Evolutionary conservation across 164 flowering plant species (phyloP).

Genomic region (Piper longum): DNA sequence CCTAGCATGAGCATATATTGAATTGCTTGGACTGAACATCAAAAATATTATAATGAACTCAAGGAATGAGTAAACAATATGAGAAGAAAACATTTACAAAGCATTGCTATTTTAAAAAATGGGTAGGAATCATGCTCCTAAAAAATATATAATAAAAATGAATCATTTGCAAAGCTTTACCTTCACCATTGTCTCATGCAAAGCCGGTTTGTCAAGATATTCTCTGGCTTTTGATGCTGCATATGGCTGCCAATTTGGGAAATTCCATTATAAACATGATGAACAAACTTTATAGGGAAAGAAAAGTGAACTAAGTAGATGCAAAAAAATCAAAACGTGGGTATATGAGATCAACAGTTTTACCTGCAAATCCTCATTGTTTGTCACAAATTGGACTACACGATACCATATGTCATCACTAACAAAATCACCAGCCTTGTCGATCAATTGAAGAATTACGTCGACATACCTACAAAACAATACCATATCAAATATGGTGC

Average conservation of each 20-base stretch:
- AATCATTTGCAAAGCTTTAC: slow-evolving; percentile 23
- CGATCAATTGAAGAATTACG: slow-evolving; percentile 98
- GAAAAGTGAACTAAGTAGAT: not conserved
- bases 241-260: slow-evolving; percentile 55
- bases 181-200: slow-evolving; percentile 99
- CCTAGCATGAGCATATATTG: no score
- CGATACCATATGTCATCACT: slow-evolving; percentile 99
- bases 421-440: slow-evolving; percentile 99
- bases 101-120: no score
- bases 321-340: not conserved
- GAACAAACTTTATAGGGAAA: not conserved
- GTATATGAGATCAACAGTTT: not conserved
- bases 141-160: not conserved
- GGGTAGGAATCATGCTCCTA: not conserved
- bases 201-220: slow-evolving; percentile 89
- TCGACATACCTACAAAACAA: slow-evolving; percentile 75
- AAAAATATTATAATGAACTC: no score
- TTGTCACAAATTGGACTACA: slow-evolving; percentile 95
- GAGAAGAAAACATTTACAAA: no score
- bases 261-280: not conserved
- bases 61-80: not conserved
- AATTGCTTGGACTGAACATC: no score
- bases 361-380: slow-evolving; percentile 98
- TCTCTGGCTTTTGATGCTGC: slow-evolving; percentile 96
- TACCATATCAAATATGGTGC: not conserved